phyloP scores from a whole-genome alignment of 2,329 filamentous ascomycete genomes.

The Ceratocystis smalleyi region DNA sequence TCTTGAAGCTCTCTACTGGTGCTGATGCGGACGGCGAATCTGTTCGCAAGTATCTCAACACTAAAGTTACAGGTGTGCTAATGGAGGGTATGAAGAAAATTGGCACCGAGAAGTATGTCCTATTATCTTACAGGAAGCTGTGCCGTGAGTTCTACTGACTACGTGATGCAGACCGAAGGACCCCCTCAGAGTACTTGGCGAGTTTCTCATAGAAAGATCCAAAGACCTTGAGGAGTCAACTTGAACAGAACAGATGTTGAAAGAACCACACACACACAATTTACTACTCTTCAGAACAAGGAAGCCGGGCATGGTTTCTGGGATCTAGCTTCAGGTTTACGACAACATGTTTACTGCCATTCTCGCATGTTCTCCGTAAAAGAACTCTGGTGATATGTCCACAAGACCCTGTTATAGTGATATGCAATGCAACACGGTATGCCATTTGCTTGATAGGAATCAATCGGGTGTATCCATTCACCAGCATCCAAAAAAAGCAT shows the following conservation, averaged over 20 bases:
- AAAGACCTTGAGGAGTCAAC: constrained; percentile 42
- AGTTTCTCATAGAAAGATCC: constrained; percentile 54
- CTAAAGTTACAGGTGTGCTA: constrained; percentile 50
- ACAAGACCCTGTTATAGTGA: not conserved
- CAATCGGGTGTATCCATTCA: constrained; percentile 11
- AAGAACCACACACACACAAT: no score
- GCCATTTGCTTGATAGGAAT: constrained; percentile 6
- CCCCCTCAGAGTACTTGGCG: constrained; percentile 52
- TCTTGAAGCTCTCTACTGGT: constrained; percentile 35
- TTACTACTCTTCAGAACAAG: not conserved
- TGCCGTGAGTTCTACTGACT: not conserved
- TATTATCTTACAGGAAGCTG: not conserved
- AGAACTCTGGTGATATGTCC: constrained; percentile 1
- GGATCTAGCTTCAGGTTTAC: not conserved
- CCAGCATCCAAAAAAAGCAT: not conserved
- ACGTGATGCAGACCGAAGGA: constrained; percentile 40
- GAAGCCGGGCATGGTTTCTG: not conserved
- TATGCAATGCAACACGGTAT: constrained; percentile 2
- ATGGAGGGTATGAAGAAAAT: constrained; percentile 62
- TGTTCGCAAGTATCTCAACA: constrained; percentile 55
- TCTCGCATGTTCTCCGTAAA: not conserved
- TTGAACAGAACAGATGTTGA: not conserved
- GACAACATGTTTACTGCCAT: not conserved
- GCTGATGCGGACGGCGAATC: constrained; percentile 43
- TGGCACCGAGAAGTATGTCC: constrained; percentile 52